Conservation (phyloP, 192 early-diverging fungal species). For the Geranomyces michiganensis region DNA sequence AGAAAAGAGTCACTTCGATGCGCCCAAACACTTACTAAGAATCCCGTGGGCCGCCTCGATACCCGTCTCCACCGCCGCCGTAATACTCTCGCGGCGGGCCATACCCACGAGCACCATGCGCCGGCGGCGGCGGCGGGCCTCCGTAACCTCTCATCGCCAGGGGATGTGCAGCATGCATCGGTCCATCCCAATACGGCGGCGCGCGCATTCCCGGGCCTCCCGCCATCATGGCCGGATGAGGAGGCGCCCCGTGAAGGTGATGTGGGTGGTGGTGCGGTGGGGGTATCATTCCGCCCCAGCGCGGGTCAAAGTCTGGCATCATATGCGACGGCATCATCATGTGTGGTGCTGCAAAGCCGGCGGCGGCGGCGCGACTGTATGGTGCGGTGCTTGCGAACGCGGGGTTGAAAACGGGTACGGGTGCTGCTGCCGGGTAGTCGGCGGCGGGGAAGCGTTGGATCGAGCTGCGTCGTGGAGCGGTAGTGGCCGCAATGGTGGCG, state of each 20-base stretch:
- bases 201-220: not conserved
- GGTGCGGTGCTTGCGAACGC: too few relatives aligned
- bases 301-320: conserved; percentile 8
- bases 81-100: too few relatives aligned
- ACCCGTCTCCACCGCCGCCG: too few relatives aligned
- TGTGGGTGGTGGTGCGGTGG: too few relatives aligned
- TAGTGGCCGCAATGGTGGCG: not conserved
- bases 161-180: conserved; percentile 2
- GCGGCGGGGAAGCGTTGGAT: not conserved
- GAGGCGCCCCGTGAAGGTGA: too few relatives aligned
- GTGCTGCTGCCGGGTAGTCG: not conserved
- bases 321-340: conserved; percentile 4
- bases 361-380: not conserved
- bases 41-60: too few relatives aligned
- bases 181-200: conserved; percentile 1
- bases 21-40: too few relatives aligned
- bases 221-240: not conserved
- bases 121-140: too few relatives aligned
- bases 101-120: too few relatives aligned
- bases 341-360: not conserved
- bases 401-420: too few relatives aligned
- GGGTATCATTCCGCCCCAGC: conserved; percentile 4
- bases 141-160: too few relatives aligned
- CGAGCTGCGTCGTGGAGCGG: not conserved
- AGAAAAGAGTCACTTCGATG: too few relatives aligned